Percentiles rank a stretch among this genome's conserved stretches.
Evolutionary conservation across 345 rosid genomes (phyloP).

Genomic region (Cardamine chenopodiifolia): DNA sequence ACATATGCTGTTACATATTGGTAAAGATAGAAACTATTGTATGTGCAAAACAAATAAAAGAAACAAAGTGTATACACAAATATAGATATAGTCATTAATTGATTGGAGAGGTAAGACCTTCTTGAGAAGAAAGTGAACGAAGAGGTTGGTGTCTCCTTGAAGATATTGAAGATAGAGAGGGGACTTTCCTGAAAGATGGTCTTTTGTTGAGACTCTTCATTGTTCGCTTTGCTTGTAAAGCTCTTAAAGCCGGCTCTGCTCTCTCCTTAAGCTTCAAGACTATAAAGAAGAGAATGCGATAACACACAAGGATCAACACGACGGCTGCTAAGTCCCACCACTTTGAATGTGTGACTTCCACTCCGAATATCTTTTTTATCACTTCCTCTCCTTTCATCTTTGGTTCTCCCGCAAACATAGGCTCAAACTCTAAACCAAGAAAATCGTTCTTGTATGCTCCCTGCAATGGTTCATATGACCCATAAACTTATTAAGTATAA

Average conservation of each 20-base stretch:
- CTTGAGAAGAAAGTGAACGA: constrained; percentile 79
- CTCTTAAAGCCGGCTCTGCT: constrained; percentile 62
- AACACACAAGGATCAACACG: constrained; percentile 61
- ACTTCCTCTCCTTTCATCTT: constrained; percentile 67
- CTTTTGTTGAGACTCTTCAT: constrained; percentile 63
- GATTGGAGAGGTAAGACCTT: constrained; percentile 80
- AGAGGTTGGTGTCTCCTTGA: constrained; percentile 72
- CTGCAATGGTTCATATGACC: constrained; percentile 34
- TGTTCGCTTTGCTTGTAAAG: constrained; percentile 63
- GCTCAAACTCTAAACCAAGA: constrained; percentile 79
- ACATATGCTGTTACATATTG: constrained; percentile 17
- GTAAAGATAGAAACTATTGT: constrained; percentile 33
- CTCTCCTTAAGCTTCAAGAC: constrained; percentile 82
- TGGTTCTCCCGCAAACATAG: constrained; percentile 55
- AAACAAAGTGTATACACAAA: constrained; percentile 30
- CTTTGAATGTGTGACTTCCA: constrained; percentile 58
- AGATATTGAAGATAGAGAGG: constrained; percentile 50
- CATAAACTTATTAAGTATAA: not conserved
- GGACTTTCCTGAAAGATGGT: constrained; percentile 70
- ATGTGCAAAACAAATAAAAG: constrained; percentile 32
- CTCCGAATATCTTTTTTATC: constrained; percentile 57
- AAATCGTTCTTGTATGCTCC: constrained; percentile 93
- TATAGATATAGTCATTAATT: constrained; percentile 17
- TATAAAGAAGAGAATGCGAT: constrained; percentile 70
- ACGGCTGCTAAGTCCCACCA: constrained; percentile 89